Conservation (phyloP, 2,329 filamentous ascomycete genomes). For the Botrytis fabae region DNA sequence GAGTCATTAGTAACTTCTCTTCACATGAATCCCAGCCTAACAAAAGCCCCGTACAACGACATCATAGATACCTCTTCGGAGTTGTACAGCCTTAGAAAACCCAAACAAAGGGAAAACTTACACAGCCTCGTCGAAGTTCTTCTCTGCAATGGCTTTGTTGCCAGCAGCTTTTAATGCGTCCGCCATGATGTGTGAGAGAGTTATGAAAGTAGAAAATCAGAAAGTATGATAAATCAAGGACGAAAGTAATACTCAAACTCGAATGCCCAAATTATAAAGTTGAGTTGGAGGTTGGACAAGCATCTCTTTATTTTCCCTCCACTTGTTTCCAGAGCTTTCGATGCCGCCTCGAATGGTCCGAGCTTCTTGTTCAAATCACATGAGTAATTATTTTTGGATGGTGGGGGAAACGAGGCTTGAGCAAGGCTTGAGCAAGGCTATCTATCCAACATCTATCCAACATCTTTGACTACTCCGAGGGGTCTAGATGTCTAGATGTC, state of each 20-base stretch:
- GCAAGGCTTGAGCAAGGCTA: slow-evolving; percentile 1
- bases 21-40: neutral
- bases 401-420: neutral
- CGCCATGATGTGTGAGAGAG: slow-evolving; percentile 44
- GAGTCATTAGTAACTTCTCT: slow-evolving; percentile 26
- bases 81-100: slow-evolving; percentile 19
- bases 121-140: slow-evolving; percentile 96
- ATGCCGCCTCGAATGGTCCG: slow-evolving; percentile 15
- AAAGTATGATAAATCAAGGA: neutral
- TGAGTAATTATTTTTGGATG: neutral
- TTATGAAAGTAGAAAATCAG: neutral
- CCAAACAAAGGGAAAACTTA: slow-evolving; percentile 53
- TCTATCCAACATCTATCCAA: neutral
- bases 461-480: neutral
- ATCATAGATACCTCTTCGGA: neutral
- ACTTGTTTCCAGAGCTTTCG: slow-evolving; percentile 20
- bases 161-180: slow-evolving; percentile 85
- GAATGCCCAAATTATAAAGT: neutral
- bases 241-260: neutral
- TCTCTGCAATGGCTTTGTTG: slow-evolving; percentile 97
- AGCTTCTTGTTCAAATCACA: slow-evolving; percentile 11
- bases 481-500: neutral
- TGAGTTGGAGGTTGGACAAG: neutral
- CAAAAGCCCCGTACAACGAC: neutral
- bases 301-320: slow-evolving; percentile 22